These are phyloP conservation scores for Aspergillus carlsbadensis DNA, from an alignment of 495 filamentous ascomycete species.

Conservation along the genomic window DNA sequence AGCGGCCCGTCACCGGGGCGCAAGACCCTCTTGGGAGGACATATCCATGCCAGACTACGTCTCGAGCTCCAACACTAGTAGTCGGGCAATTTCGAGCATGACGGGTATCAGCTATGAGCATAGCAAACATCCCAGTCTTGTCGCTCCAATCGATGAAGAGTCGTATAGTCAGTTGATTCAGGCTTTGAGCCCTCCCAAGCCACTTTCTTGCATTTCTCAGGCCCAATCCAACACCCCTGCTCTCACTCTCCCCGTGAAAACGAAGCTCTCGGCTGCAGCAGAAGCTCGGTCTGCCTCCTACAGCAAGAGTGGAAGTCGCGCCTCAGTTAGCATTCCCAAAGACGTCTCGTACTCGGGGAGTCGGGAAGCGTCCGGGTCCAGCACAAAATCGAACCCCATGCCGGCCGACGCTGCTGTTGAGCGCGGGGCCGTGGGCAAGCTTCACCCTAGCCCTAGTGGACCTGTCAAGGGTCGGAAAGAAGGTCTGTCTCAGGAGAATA, in stretches of 20 bases:
- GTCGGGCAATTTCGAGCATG: conserved; percentile 44
- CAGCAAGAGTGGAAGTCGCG: conserved; percentile 18
- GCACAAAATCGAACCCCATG: conserved; percentile 22
- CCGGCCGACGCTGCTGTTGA: conserved; percentile 15
- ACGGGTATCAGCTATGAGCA: conserved; percentile 45
- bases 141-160: conserved; percentile 32
- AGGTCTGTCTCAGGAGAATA: conserved; percentile 20
- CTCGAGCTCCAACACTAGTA: conserved; percentile 37
- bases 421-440: conserved; percentile 16
- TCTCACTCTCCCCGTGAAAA: conserved; percentile 23
- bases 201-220: conserved; percentile 28
- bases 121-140: conserved; percentile 44
- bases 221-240: conserved; percentile 44
- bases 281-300: conserved; percentile 35
- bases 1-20: conserved; percentile 33
- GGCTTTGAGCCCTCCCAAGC: conserved; percentile 42
- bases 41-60: conserved; percentile 55
- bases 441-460: conserved; percentile 34
- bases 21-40: conserved; percentile 46
- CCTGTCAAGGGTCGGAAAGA: conserved; percentile 47
- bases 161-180: conserved; percentile 42
- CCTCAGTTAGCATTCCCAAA: conserved; percentile 17
- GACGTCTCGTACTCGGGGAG: conserved; percentile 27
- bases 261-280: conserved; percentile 32
- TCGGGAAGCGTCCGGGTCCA: conserved; percentile 36